Evolutionary conservation across 192 early-diverging fungal genomes (phyloP), one percentile per base, ranked within the genome.

Genomic region (Umbelopsis ramanniana): DNA sequence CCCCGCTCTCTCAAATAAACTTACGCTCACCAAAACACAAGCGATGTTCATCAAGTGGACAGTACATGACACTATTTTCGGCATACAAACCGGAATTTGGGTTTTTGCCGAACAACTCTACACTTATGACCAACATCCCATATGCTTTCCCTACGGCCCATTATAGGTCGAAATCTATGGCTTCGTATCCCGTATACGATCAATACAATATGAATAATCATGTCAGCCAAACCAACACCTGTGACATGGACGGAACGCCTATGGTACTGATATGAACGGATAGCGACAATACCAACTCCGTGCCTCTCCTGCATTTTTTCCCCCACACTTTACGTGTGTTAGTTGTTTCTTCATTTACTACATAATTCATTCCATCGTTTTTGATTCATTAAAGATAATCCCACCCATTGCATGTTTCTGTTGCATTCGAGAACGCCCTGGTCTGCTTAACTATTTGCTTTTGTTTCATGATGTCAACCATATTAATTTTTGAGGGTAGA

Each of bases 41-140:
- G 14, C 57, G 57, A 19, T 63, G 6, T 63, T 11, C 57, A 63
- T 63, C 57, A 14, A 63, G 57, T 63, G 57, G 57, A 17, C 57
- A 63, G 33, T 63, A 63, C 26, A 63, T 63, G 57, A 63, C 57
- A 19, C 26, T 63, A 19, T 63, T 63, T 63, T 63, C 57, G 33
- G 57, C 57, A 17, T 63, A 37, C 26, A 29, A 33, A 37, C 57
- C 57, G 29, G 57, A 63, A 37, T 37, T 37, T 35, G 33, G 33
- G 8, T 15, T 63, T 12, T 8, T 33, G 26, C 19, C 57, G 19
- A 33, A 63, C 17, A 63, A 37, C 33, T 35, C 14, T 17, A 63
- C 33, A 11, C 10, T 26, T 5, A 26, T 26, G 53, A 54, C 53
- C 7, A 26, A 37, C 15, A 37, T 4, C 11, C 33, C 57, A 19